Evolutionary conservation across 192 early-diverging fungal species (phyloP), one percentile per base, ranked within the genome.

Genomic region (Allomyces macrogynus): DNA sequence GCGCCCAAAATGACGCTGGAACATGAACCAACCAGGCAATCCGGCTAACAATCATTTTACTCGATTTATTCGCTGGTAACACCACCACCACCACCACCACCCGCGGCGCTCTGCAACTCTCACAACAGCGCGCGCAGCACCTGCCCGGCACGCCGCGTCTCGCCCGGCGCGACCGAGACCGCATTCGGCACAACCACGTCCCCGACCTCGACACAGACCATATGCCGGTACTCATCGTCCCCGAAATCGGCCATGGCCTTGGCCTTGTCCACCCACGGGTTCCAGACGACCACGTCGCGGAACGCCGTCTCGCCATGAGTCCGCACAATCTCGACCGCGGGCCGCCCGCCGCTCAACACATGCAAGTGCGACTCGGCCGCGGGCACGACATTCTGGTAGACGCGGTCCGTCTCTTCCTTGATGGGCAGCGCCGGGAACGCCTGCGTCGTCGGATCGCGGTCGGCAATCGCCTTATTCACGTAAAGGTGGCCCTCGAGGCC

Each of bases 251-350:
- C 80, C 87, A 98, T 88, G n/a, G 74, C 84, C 49, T 78, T 72
- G 12, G 95, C 86, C 76, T 91, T 93, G 43, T 89, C 89, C 18
- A 78, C 78, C 95, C 95, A 98, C 9, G 92, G 91, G 67, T 98
- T 98, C 95, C 95, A 98, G 27, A 95, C 86, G 43, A 95, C 89
- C 68, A 73, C 66, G 63, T 83, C 81, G 43, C 66, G 69, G 66
- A 78, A 75, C 43, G 70, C 71, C 64, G 75, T 74, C 23, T 67
- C 71, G 23, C 75, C 60, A 27, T 67, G 68, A 24, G 32, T 62
- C 24, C 70, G 74, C 22, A 65, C 61, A 42, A 82, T 62, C 10
- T 66, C 68, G 16, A 72, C 65, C 23, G 42, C 63, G 5, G 42
- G 61, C 12, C 62, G 63, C 11, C 67, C 63, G 25, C 67, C 67